phyloP scores from a whole-genome alignment of 257 asterid species.

The Vinca minor region DNA sequence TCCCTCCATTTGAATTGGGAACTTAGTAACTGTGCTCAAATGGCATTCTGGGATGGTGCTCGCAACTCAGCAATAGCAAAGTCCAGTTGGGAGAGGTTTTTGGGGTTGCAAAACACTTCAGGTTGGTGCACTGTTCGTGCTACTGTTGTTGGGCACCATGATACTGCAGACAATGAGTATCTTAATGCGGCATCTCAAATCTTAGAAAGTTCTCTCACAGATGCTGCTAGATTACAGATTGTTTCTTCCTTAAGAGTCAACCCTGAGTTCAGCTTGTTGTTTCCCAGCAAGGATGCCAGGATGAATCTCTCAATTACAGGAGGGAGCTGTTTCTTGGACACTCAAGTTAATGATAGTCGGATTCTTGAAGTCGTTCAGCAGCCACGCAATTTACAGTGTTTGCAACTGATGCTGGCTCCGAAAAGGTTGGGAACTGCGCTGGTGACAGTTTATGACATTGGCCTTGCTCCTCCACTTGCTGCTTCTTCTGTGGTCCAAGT shows the following conservation, averaged over 20 bases:
- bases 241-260: slow-evolving; percentile 68
- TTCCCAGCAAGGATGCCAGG: slow-evolving; percentile 56
- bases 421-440: slow-evolving; percentile 64
- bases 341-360: slow-evolving; percentile 54
- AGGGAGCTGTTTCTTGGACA: slow-evolving; percentile 66
- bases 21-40: slow-evolving; percentile 52
- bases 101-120: slow-evolving; percentile 64
- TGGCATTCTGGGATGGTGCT: slow-evolving; percentile 49
- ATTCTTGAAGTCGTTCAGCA: slow-evolving; percentile 43
- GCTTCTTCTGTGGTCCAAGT: slow-evolving; percentile 69
- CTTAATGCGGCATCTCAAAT: slow-evolving; percentile 22
- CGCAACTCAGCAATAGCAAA: slow-evolving; percentile 26
- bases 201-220: slow-evolving; percentile 40
- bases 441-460: slow-evolving; percentile 65
- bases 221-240: slow-evolving; percentile 68
- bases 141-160: slow-evolving; percentile 37
- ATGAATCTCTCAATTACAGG: slow-evolving; percentile 71
- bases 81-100: slow-evolving; percentile 79
- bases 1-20: slow-evolving; percentile 73
- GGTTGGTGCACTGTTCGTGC: slow-evolving; percentile 66
- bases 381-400: slow-evolving; percentile 39
- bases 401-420: slow-evolving; percentile 67
- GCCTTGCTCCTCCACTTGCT: slow-evolving; percentile 66
- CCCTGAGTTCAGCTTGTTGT: slow-evolving; percentile 68
- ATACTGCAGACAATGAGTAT: slow-evolving; percentile 32